Conservation (phyloP, 495 filamentous ascomycete genomes). For the Penicillium arizonense region DNA sequence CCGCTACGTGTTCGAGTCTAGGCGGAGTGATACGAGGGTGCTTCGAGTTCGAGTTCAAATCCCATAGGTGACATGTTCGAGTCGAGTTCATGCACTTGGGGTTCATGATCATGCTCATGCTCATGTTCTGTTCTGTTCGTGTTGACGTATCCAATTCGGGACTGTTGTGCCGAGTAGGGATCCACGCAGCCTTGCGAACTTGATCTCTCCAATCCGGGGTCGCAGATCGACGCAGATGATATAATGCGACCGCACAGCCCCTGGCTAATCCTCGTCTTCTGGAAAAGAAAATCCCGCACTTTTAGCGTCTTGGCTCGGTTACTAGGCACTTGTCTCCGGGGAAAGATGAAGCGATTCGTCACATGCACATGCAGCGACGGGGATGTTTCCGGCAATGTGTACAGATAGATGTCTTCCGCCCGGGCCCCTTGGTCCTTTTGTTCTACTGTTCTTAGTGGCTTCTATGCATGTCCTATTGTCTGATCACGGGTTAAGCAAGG, state of each 20-base stretch:
- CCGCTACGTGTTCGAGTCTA: neutral
- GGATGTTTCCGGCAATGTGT: neutral
- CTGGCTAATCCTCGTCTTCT: constrained; percentile 15
- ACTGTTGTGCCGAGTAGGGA: neutral
- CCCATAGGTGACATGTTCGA: too few species aligned
- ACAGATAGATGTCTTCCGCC: too few species aligned
- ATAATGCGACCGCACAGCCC: constrained; percentile 13
- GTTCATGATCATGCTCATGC: too few species aligned
- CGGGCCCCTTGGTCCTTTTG: neutral
- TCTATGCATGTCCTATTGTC: too few species aligned
- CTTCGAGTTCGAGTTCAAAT: too few species aligned
- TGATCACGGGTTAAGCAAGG: too few species aligned
- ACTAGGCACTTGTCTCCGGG: neutral
- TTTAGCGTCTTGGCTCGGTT: constrained; percentile 3
- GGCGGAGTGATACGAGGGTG: too few species aligned
- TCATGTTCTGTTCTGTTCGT: too few species aligned
- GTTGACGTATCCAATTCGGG: neutral
- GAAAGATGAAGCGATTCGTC: neutral
- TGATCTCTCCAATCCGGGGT: constrained; percentile 10
- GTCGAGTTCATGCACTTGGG: too few species aligned
- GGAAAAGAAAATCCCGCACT: constrained; percentile 25
- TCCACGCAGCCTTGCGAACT: neutral
- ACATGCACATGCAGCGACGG: neutral
- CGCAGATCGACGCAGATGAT: constrained; percentile 13
- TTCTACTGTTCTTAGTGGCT: neutral